Conservation (phyloP, 148 eudicot genomes). For the Amaranthus hypochondriacus region DNA sequence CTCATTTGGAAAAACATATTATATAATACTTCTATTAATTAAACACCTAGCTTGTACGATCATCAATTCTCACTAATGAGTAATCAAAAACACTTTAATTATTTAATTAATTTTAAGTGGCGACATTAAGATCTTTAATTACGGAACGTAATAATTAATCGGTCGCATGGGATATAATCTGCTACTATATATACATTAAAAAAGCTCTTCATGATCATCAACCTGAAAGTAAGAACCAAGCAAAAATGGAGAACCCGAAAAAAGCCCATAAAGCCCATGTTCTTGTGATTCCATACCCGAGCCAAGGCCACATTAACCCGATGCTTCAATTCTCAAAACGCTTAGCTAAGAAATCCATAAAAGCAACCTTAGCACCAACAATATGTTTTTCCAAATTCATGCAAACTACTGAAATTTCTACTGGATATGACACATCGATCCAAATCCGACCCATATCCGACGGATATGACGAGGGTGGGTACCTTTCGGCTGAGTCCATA, state of each 20-base stretch:
- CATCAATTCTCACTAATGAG: too few relatives aligned
- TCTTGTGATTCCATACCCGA: conserved; percentile 43
- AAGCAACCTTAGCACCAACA: conserved; percentile 39
- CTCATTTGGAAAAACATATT: too few relatives aligned
- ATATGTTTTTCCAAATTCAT: conserved; percentile 31
- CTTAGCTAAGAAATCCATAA: conserved; percentile 37
- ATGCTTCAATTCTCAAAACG: conserved; percentile 56
- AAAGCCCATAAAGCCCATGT: conserved; percentile 32
- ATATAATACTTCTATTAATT: too few relatives aligned
- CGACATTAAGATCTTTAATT: too few relatives aligned
- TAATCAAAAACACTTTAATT: too few relatives aligned
- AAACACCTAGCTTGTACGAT: too few relatives aligned
- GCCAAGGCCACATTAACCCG: conserved; percentile 65
- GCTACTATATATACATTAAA: too few relatives aligned
- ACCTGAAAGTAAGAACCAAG: neutral
- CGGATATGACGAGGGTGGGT: conserved; percentile 47
- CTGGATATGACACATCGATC: conserved; percentile 22
- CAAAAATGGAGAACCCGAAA: conserved; percentile 21
- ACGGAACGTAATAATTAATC: too few relatives aligned
- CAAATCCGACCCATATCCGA: conserved; percentile 38
- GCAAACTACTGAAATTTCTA: conserved; percentile 13
- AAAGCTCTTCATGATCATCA: neutral
- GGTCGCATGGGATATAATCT: too few relatives aligned
- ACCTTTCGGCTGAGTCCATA: conserved; percentile 22
- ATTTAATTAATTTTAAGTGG: too few relatives aligned